Base-by-base conservation (phyloP, 1,284 basidiomycete genomes). In the Boletus semigastroideus region DNA sequence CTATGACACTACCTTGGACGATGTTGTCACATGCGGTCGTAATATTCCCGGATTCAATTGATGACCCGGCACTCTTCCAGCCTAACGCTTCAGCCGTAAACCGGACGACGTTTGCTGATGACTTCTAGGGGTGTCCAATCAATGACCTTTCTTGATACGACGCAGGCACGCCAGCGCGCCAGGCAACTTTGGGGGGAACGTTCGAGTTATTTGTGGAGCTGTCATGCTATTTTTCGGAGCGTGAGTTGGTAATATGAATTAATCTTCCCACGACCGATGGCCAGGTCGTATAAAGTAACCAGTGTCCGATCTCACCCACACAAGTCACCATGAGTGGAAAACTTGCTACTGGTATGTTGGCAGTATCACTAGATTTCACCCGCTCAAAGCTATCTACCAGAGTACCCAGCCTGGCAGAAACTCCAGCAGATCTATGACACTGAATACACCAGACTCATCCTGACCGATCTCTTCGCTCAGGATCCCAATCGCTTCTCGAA, bases 381-480 rank as follows among this genome's bases (percentile, higher is more conserved):
- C 17, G 4, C 39, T 59, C 36, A 54, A 42, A 12, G 31, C 28
- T 48, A 2, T 12, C 37, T 41, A 46, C 42, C 66, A 96, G 93
- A 91, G 54, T 95, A 95, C 75, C 58, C 84, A 40, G 74, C 92
- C 44, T 98, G 95, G 94, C 83, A 92, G 74, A 88, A 94, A 73
- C 91, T 99, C 60, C 86, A 98, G 75, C 65, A 81, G 66, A 82
- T 93, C 54, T 90, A 97, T 74, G 84, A 92, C 67, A 73, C 82
- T 41, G 83, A 96, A 68, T 77, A 83, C 59, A 72, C 83, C 58
- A 81, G 82, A 60, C 87, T 98, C 71, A 77, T 91, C 67, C 84
- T 99, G 59, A 91, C 88, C 72, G 86, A 97, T 54, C 90, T 98
- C 61, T 99, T 99, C 70, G 86, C 85, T 36, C 78, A 87, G 61